Conservation (phyloP, 441 rosid species). For the Mallotus repandus region DNA sequence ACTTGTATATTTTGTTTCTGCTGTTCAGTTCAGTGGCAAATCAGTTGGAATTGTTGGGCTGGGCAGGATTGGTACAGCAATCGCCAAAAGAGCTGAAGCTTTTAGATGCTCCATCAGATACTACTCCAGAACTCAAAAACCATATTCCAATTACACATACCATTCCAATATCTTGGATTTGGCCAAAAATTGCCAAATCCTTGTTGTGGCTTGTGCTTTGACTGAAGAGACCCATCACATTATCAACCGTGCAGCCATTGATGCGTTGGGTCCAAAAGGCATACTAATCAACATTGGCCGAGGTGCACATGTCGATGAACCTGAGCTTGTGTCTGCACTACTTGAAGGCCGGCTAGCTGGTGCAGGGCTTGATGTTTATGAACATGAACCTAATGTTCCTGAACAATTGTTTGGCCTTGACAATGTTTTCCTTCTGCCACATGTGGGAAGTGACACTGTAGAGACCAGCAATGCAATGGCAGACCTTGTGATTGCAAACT, state of each 20-base stretch:
- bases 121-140: conserved; percentile 48
- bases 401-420: conserved; percentile 48
- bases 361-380: conserved; percentile 66
- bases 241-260: conserved; percentile 43
- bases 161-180: conserved; percentile 43
- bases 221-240: conserved; percentile 50
- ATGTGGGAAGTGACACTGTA: conserved; percentile 49
- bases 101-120: conserved; percentile 56
- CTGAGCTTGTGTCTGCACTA: conserved; percentile 57
- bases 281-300: conserved; percentile 69
- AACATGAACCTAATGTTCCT: conserved; percentile 52
- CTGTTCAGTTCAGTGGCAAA: conserved; percentile 57
- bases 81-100: conserved; percentile 63
- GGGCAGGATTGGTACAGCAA: conserved; percentile 63
- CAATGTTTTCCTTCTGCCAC: conserved; percentile 60
- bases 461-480: conserved; percentile 64
- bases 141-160: conserved; percentile 42
- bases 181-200: conserved; percentile 51
- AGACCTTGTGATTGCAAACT: conserved; percentile 59
- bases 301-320: conserved; percentile 62
- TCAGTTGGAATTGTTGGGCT: conserved; percentile 60
- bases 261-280: conserved; percentile 64
- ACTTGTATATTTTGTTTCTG: neutral
- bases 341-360: conserved; percentile 62
- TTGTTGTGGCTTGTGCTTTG: conserved; percentile 57